Evolutionary conservation across 179 eudicot genomes (phyloP).

Genomic region (Patellifolia procumbens): DNA sequence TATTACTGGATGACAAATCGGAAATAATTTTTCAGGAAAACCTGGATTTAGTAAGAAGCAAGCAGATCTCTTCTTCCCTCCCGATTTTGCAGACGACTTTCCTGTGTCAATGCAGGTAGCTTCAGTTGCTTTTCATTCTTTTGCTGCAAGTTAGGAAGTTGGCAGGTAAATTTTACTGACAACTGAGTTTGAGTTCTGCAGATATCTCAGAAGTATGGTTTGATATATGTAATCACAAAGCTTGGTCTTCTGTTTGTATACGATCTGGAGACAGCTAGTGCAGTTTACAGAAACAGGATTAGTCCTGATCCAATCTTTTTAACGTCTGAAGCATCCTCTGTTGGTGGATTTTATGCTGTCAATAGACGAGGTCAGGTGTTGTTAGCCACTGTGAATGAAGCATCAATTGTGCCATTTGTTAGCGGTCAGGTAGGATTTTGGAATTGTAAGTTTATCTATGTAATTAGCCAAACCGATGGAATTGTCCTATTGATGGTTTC

Average conservation of each 20-base stretch:
- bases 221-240: constrained; percentile 90
- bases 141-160: constrained; percentile 47
- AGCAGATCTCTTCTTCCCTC: constrained; percentile 55
- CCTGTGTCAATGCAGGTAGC: constrained; percentile 93
- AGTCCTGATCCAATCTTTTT: constrained; percentile 97
- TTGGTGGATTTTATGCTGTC: constrained; percentile 88
- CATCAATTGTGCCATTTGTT: constrained; percentile 83
- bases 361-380: constrained; percentile 91
- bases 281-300: constrained; percentile 89
- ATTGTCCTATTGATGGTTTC: background rate
- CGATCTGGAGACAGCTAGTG: constrained; percentile 92
- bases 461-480: background rate
- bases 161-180: background rate
- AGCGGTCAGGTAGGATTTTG: constrained; percentile 70
- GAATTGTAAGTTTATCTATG: background rate
- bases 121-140: constrained; percentile 12
- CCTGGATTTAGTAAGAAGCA: constrained; percentile 84
- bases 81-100: constrained; percentile 83
- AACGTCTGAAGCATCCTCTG: constrained; percentile 88
- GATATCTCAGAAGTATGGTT: constrained; percentile 84
- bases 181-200: constrained; percentile 31
- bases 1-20: background rate
- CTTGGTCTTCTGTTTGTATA: constrained; percentile 93
- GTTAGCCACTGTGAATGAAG: constrained; percentile 90
- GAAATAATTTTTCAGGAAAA: constrained; percentile 46